A percentile compares a stretch with the other conserved stretches of the same genome.
Evolutionary conservation across 495 filamentous ascomycete species (phyloP).

Genomic region (Penicillium goetzii): DNA sequence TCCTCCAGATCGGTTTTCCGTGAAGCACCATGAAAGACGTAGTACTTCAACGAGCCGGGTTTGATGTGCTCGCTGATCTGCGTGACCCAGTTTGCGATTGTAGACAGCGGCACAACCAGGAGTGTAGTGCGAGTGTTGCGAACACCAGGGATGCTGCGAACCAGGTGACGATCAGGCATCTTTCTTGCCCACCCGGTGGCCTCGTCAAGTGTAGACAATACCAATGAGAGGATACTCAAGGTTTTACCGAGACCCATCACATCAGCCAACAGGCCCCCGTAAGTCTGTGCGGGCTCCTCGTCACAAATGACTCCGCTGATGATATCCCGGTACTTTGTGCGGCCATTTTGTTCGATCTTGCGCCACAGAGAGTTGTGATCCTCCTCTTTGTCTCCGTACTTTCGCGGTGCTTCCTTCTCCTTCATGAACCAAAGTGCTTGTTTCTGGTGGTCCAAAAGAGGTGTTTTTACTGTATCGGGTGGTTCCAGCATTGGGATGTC

Average conservation of each 20-base stretch:
- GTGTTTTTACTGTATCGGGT: constrained; percentile 61
- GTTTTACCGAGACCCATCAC: constrained; percentile 99
- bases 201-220: constrained; percentile 62
- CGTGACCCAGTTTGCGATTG: constrained; percentile 88
- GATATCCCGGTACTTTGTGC: constrained; percentile 73
- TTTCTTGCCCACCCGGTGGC: constrained; percentile 57
- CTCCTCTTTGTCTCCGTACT: constrained; percentile 56
- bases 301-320: constrained; percentile 72
- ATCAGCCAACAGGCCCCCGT: constrained; percentile 92
- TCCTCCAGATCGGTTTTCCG: constrained; percentile 67
- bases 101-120: constrained; percentile 87
- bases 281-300: constrained; percentile 67
- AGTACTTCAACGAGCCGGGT: constrained; percentile 61
- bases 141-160: constrained; percentile 49
- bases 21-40: constrained; percentile 83
- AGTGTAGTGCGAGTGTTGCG: constrained; percentile 79
- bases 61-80: constrained; percentile 83
- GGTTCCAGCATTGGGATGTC: constrained; percentile 81
- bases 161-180: constrained; percentile 33
- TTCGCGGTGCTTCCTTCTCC: constrained; percentile 70
- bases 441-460: constrained; percentile 83
- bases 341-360: constrained; percentile 51
- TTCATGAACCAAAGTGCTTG: constrained; percentile 90
- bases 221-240: constrained; percentile 79
- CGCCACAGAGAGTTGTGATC: constrained; percentile 78